Evolutionary conservation across 2,329 filamentous ascomycete genomes (phyloP), one percentile per base, ranked within the genome.

Genomic region (Aphanocladium album): DNA sequence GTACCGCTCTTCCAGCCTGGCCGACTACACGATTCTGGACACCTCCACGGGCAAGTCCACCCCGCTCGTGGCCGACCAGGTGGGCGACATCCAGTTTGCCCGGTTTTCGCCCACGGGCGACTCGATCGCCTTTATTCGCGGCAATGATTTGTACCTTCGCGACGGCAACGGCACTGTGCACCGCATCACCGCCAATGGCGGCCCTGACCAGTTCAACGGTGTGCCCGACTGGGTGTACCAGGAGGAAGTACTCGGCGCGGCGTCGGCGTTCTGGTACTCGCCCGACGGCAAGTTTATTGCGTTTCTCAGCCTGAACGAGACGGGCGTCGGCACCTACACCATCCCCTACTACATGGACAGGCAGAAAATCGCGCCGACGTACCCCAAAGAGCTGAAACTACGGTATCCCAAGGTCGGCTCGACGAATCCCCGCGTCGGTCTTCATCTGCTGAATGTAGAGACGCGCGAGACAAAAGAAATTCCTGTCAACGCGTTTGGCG

Each of bases 211-310:
- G 65, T 90, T 88, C 73, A 83, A 88, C 62, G 85, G 78, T 5
- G 79, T 88, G 1, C 85, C 85, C 0, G 86, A 88, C 67, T 89
- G 93, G 93, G 93, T 97, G 0, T 96, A 96, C 67, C 90, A 95
- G 70, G 79, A 81, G 62, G 74, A 77, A 60, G 72, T 77, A 3
- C 89, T 96, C 64, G 74, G 79, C 5, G 85, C 83, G 1, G 89
- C 90, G 65, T 91, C 84, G 62, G 91, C 90, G 1, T 91, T 93
- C 0, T 98, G 93, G 93, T 97, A 92, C 90, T 93, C 91, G 17
- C 84, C 88, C 25, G 91, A 95, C 72, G 92, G 91, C 43, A 87
- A 91, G 68, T 96, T 89, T 70, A 74, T 97, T 60, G 91, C 93
- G 4, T 97, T 96, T 72, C 77, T 98, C 63, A 87, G 91, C 52